A percentile compares a stretch with the other conserved stretches of the same genome.
Conservation (phyloP, 2,329 filamentous ascomycete species). For the Onygenales sp. region DNA sequence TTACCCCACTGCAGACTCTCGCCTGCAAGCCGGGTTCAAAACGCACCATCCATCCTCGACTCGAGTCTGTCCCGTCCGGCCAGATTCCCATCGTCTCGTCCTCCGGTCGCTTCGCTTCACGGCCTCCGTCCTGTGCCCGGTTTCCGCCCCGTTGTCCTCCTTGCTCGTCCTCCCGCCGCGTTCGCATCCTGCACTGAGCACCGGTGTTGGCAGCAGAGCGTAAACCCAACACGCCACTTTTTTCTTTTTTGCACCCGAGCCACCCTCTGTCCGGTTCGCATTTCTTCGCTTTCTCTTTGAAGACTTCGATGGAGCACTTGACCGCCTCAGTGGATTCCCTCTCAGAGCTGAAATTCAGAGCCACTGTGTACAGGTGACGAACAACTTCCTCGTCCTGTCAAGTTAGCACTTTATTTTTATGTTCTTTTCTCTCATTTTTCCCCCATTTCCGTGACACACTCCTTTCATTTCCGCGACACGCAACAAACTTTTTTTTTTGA, state of each 20-base stretch:
- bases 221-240: background rate
- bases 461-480: background rate
- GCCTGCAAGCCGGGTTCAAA: background rate
- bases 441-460: background rate
- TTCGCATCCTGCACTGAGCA: no score
- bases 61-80: background rate
- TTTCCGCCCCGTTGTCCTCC: no score
- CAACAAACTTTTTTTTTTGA: background rate
- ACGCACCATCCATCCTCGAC: background rate
- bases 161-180: no score
- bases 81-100: background rate
- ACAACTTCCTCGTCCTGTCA: slow-evolving; percentile 3
- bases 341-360: slow-evolving; percentile 16
- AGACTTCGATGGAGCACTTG: slow-evolving; percentile 19
- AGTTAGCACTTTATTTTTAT: background rate
- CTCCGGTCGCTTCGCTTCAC: background rate
- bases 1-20: slow-evolving; percentile 2
- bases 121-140: no score
- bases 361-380: slow-evolving; percentile 16
- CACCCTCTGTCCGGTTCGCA: background rate
- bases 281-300: background rate
- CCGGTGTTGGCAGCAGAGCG: background rate
- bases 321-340: slow-evolving; percentile 16
- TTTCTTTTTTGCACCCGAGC: background rate
- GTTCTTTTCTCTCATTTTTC: slow-evolving; percentile 6